Evolutionary conservation across 805 yeast genomes (phyloP).

Genomic region (Metschnikowia reukaufii): DNA sequence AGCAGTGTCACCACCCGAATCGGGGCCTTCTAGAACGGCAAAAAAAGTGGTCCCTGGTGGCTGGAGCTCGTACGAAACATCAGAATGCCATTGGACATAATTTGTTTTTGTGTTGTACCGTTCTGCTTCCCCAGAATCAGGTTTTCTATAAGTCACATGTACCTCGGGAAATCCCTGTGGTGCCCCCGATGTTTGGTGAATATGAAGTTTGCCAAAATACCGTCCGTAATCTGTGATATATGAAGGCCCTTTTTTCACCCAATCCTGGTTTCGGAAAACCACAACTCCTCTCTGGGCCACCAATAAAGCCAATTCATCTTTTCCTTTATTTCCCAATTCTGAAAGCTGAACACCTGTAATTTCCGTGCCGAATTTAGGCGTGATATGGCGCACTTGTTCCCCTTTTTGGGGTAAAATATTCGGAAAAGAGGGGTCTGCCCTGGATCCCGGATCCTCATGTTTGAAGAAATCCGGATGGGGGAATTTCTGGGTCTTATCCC

Average conservation of each 20-base stretch:
- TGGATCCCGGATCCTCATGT: slow-evolving; percentile 28
- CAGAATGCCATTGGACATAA: slow-evolving; percentile 37
- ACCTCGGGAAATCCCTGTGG: slow-evolving; percentile 33
- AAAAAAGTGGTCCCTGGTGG: slow-evolving; percentile 38
- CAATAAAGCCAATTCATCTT: slow-evolving; percentile 33
- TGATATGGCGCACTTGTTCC: slow-evolving; percentile 21
- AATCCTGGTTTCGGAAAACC: slow-evolving; percentile 34
- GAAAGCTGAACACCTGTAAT: slow-evolving; percentile 32
- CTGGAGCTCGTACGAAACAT: slow-evolving; percentile 36
- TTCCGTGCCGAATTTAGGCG: slow-evolving; percentile 36
- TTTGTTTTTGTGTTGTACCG: slow-evolving; percentile 27
- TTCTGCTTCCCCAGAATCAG: slow-evolving; percentile 29
- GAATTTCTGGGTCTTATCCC: slow-evolving; percentile 31
- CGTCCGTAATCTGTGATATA: slow-evolving; percentile 32
- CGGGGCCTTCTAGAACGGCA: slow-evolving; percentile 37
- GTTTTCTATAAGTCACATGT: slow-evolving; percentile 35
- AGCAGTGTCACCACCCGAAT: slow-evolving; percentile 40
- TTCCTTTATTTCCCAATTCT: slow-evolving; percentile 24
- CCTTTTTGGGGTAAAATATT: slow-evolving; percentile 22
- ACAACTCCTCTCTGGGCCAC: slow-evolving; percentile 38
- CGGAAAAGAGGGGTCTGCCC: slow-evolving; percentile 23
- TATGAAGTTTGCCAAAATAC: slow-evolving; percentile 40
- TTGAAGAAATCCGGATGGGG: slow-evolving; percentile 30
- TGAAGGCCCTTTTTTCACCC: slow-evolving; percentile 24
- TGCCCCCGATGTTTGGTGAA: slow-evolving; percentile 47